Conservation (phyloP, 257 asterid species). For the Plantago major region DNA sequence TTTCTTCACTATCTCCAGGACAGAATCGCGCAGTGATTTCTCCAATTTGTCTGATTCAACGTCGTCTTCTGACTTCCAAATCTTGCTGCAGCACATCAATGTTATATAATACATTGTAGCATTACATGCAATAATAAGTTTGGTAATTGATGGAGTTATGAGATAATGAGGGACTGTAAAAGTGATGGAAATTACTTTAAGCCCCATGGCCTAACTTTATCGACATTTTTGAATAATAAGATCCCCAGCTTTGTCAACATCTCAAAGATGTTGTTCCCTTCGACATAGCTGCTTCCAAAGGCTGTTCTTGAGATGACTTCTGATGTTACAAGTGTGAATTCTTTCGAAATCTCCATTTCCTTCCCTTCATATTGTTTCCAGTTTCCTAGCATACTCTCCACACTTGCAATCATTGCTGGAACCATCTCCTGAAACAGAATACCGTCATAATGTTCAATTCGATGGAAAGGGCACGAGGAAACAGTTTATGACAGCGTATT, state of each 20-base stretch:
- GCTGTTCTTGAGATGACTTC: constrained; percentile 64
- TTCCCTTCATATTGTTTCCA: constrained; percentile 41
- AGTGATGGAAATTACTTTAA: constrained; percentile 25
- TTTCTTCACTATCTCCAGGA: constrained; percentile 31
- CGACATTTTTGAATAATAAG: constrained; percentile 17
- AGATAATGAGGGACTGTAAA: background rate
- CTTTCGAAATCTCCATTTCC: constrained; percentile 37
- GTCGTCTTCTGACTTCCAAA: constrained; percentile 29
- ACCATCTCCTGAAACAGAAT: constrained; percentile 34
- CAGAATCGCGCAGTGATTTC: constrained; percentile 27
- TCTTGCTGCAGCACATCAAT: constrained; percentile 26
- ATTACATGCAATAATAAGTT: background rate
- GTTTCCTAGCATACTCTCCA: constrained; percentile 40
- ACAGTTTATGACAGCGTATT: too few relatives aligned
- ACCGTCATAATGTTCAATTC: background rate
- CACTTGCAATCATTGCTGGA: constrained; percentile 53
- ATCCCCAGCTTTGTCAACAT: constrained; percentile 37
- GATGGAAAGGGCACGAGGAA: too few relatives aligned
- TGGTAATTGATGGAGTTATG: background rate
- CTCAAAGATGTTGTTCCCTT: constrained; percentile 52
- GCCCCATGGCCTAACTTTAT: constrained; percentile 27
- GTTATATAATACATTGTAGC: too few relatives aligned
- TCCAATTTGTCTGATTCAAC: constrained; percentile 42
- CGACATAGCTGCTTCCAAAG: constrained; percentile 60
- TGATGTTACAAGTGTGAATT: constrained; percentile 39